phyloP scores from a whole-genome alignment of 169 alveolate genomes.

The Eimeria brunetti region DNA sequence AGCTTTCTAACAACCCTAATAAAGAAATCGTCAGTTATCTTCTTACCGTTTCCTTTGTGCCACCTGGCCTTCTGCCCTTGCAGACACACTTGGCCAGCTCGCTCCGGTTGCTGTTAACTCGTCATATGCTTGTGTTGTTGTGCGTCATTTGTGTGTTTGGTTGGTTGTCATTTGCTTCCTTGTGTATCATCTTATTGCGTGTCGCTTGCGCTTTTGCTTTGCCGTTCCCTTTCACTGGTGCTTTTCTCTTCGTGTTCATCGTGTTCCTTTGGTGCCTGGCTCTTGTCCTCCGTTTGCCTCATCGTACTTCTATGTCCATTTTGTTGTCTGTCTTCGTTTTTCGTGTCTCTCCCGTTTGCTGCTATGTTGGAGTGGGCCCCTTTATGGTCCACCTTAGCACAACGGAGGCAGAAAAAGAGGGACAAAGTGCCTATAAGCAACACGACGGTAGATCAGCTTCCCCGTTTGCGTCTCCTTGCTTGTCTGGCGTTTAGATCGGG shows the following conservation, averaged over 20 bases:
- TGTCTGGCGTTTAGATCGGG: not conserved
- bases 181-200: not conserved
- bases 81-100: not conserved
- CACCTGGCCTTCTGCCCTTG: not conserved
- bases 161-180: not conserved
- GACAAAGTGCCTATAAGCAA: not conserved
- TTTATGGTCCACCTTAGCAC: not conserved
- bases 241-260: not conserved
- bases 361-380: not conserved
- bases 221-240: not conserved
- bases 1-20: not conserved
- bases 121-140: not conserved
- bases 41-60: not conserved
- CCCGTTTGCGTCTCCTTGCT: not conserved
- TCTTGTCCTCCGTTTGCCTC: no score
- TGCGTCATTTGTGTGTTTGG: not conserved
- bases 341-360: not conserved
- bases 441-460: not conserved
- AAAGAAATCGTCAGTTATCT: not conserved
- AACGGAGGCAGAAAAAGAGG: not conserved
- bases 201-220: not conserved
- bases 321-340: not conserved
- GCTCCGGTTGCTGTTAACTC: not conserved
- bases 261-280: no score
- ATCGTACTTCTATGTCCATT: not conserved